Evolutionary conservation across 2,329 filamentous ascomycete species (phyloP), one percentile per base, ranked within the genome.

Genomic region (Peltaster fructicola): DNA sequence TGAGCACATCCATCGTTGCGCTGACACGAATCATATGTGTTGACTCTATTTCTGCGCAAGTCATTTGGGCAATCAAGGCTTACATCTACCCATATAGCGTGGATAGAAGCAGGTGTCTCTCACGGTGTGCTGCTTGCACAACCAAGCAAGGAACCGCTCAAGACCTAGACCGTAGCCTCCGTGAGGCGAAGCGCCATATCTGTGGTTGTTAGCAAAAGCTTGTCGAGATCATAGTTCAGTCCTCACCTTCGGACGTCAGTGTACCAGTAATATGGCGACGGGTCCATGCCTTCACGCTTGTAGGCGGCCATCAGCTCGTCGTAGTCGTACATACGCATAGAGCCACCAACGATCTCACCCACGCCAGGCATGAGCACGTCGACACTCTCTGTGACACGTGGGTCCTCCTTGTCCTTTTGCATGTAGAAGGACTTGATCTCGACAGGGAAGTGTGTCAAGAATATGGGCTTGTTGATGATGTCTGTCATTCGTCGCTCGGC

Each of bases 371-470:
- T 75, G 34, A 76, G 49, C 31, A 68, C 66, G 37, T 98, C 88
- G 8, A 95, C 85, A 33, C 72, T 81, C 63, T 98, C 85, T 0
- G 88, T 98, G 14, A 93, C 81, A 14, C 84, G 68, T 15, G 55
- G 58, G 47, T 98, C 88, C 15, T 65, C 55, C 20, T 64, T 61
- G 41, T 85, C 88, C 56, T 76, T 84, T 56, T 84, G 75, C 88
- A 98, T 98, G 66, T 98, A 98, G 54, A 98, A 98, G 2, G 88
- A 78, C 65, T 98, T 98, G 65, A 98, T 92, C 58, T 85, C 81
- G 31, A 73, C 73, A 11, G 88, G 88, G 69, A 98, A 98, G 57
- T 95, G 85, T 3, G 85, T 95, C 20, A 95, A 65, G 61, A 95
- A 80, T 53, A 98, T 92, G 33, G 88, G 88, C 27, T 70, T 62